Evolutionary conservation across 306 rosid genomes (phyloP).

Genomic region (Ziziphus jujuba): DNA sequence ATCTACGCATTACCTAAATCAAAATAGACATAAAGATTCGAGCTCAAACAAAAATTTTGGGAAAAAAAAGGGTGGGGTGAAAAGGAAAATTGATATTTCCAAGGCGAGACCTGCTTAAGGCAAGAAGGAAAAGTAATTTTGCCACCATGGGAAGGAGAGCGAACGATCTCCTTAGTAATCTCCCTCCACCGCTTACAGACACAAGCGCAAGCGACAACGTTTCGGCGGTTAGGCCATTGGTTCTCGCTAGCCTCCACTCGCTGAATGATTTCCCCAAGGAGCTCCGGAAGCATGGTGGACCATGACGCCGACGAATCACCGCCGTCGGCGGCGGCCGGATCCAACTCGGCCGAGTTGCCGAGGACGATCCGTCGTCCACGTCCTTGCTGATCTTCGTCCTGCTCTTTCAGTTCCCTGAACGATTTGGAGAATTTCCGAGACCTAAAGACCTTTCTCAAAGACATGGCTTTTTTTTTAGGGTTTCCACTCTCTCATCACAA

Average conservation of each 20-base stretch:
- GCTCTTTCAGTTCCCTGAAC: conserved; percentile 38
- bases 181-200: conserved; percentile 97
- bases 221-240: conserved; percentile 75
- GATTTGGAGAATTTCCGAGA: conserved; percentile 80
- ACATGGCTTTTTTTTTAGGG: conserved; percentile 43
- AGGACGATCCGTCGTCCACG: conserved; percentile 2
- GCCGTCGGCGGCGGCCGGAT: conserved; percentile 13
- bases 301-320: conserved; percentile 38
- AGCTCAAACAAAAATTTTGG: neutral
- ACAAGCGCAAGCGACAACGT: conserved; percentile 88
- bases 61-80: neutral
- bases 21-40: no score
- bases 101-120: conserved; percentile 72
- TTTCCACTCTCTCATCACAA: conserved; percentile 26
- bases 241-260: conserved; percentile 74
- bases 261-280: conserved; percentile 72
- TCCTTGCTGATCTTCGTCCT: conserved; percentile 19
- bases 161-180: conserved; percentile 63
- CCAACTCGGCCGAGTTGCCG: conserved; percentile 15
- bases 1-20: neutral
- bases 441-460: conserved; percentile 57
- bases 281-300: conserved; percentile 87
- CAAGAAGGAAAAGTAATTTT: conserved; percentile 93
- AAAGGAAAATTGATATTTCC: neutral
- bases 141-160: conserved; percentile 46